Evolutionary conservation across 2,329 filamentous ascomycete genomes (phyloP).

Genomic region (Blastomyces percursus): DNA sequence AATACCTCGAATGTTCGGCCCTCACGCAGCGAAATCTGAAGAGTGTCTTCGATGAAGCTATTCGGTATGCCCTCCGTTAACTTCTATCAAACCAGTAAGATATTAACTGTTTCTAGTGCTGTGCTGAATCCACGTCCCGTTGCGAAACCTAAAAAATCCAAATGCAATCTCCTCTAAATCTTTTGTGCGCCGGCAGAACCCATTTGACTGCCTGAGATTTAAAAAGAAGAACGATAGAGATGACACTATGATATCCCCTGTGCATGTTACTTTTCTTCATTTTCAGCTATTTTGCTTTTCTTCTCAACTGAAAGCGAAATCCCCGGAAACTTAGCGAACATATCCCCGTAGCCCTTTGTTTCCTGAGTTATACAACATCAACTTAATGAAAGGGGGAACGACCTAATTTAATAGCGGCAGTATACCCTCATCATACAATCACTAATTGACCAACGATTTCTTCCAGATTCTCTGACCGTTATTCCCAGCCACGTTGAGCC

Average conservation of each 20-base stretch:
- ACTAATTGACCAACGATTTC: not conserved
- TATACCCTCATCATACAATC: not conserved
- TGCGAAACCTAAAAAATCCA: slow-evolving; percentile 36
- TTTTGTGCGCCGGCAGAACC: not conserved
- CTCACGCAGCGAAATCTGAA: slow-evolving; percentile 94
- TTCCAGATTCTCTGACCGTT: not conserved
- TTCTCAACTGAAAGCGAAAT: not conserved
- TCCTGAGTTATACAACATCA: not conserved
- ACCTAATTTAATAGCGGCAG: not conserved
- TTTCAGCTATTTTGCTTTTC: not conserved
- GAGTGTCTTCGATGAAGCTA: slow-evolving; percentile 97
- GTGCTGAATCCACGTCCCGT: slow-evolving; percentile 39
- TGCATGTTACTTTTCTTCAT: slow-evolving; percentile 1
- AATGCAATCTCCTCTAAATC: slow-evolving; percentile 36
- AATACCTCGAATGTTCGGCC: slow-evolving; percentile 96
- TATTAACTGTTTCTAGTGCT: slow-evolving; percentile 24
- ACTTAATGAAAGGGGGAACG: not conserved
- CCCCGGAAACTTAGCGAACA: not conserved
- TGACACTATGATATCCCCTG: slow-evolving; percentile 4
- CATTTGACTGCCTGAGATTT: not conserved
- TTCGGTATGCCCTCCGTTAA: slow-evolving; percentile 56
- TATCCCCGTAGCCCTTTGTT: not conserved
- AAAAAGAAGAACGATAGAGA: not conserved
- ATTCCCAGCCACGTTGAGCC: not conserved
- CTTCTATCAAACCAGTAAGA: not conserved